phyloP scores from a whole-genome alignment of 23 red algal genomes.

The Gracilariopsis chorda region DNA sequence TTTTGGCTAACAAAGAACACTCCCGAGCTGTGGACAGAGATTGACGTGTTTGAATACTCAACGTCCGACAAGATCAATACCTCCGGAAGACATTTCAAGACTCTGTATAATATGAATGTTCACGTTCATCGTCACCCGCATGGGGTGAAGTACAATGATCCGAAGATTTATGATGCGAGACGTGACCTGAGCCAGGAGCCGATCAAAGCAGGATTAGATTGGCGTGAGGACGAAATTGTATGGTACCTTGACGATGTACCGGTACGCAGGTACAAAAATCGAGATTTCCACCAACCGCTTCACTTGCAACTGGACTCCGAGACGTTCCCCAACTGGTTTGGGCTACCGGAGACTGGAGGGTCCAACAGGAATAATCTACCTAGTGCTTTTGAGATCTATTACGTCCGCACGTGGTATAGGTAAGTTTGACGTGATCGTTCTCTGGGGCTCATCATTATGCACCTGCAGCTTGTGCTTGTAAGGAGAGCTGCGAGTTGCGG shows the following conservation, averaged over 20 bases:
- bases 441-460: too few species aligned
- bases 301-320: constrained; percentile 53
- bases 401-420: constrained; percentile 52
- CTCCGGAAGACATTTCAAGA: background rate
- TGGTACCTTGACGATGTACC: constrained; percentile 37
- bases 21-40: constrained; percentile 38
- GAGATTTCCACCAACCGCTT: constrained; percentile 44
- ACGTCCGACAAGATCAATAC: background rate
- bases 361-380: constrained; percentile 23
- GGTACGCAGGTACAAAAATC: constrained; percentile 19
- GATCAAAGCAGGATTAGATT: constrained; percentile 25
- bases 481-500: too few species aligned
- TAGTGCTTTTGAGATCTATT: constrained; percentile 42
- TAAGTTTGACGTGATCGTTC: background rate
- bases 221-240: constrained; percentile 14
- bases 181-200: constrained; percentile 14
- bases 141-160: constrained; percentile 1
- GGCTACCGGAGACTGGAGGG: constrained; percentile 33
- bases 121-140: constrained; percentile 28
- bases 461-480: too few species aligned
- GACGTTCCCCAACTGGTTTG: constrained; percentile 58
- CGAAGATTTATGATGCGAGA: background rate
- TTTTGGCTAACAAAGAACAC: constrained; percentile 53
- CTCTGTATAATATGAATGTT: constrained; percentile 30
- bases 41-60: constrained; percentile 55